Percentiles rank a stretch among this genome's conserved stretches.
Evolutionary conservation across 208 protist species (phyloP).

Genomic region (Leishmania aethiopica): DNA sequence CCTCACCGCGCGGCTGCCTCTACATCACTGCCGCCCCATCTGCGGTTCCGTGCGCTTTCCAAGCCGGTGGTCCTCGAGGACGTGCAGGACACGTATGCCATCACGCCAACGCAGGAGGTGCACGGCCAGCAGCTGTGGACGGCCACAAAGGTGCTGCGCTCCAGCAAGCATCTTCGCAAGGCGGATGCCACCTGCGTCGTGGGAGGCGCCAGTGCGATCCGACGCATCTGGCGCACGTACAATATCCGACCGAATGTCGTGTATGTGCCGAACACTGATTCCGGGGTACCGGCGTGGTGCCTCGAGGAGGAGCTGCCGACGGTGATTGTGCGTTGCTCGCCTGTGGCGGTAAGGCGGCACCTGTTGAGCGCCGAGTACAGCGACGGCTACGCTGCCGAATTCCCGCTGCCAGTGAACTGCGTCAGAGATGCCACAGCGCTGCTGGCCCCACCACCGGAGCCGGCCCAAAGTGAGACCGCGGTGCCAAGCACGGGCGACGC

Average conservation of each 20-base stretch:
- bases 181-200: slow-evolving; percentile 72
- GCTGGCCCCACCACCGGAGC: neutral
- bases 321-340: slow-evolving; percentile 69
- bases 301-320: slow-evolving; percentile 62
- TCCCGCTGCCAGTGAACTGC: slow-evolving; percentile 42
- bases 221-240: slow-evolving; percentile 76
- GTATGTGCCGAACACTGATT: slow-evolving; percentile 69
- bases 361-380: slow-evolving; percentile 81
- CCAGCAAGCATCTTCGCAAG: slow-evolving; percentile 46
- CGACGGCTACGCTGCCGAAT: slow-evolving; percentile 84
- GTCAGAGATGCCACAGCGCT: slow-evolving; percentile 9
- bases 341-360: slow-evolving; percentile 64
- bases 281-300: slow-evolving; percentile 66
- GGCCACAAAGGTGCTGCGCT: slow-evolving; percentile 54
- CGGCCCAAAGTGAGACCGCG: neutral
- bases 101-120: slow-evolving; percentile 29
- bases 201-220: slow-evolving; percentile 71
- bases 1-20: neutral
- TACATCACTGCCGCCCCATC: neutral
- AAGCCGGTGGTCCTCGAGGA: slow-evolving; percentile 49
- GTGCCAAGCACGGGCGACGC: neutral
- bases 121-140: slow-evolving; percentile 69
- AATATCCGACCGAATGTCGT: slow-evolving; percentile 72
- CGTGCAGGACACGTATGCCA: slow-evolving; percentile 35
- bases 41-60: neutral